A percentile compares a stretch with the other conserved stretches of the same genome.
These are phyloP conservation scores for Alternaria brassicae DNA, from an alignment of 2,329 filamentous ascomycete species.

Conservation along the genomic window DNA sequence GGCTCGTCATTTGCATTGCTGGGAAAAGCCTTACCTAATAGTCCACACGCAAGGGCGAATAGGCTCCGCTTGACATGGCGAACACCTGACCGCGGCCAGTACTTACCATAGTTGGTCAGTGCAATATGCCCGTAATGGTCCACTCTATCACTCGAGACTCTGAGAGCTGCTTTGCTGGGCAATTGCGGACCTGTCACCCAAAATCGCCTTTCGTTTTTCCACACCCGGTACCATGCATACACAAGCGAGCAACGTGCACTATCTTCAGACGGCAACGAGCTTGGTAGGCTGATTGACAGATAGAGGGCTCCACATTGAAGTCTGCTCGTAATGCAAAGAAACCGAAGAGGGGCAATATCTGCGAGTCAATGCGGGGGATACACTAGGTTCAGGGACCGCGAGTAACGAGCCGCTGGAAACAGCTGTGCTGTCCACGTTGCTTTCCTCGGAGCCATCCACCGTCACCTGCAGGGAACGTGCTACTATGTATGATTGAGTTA, in stretches of 20 bases:
- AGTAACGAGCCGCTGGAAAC: conserved; percentile 15
- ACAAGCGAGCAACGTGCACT: conserved; percentile 18
- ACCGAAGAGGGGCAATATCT: conserved; percentile 24
- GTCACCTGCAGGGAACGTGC: conserved; percentile 16
- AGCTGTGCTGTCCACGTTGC: conserved; percentile 4
- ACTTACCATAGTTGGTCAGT: conserved; percentile 21
- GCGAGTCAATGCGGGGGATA: conserved; percentile 13
- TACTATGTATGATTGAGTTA: background rate
- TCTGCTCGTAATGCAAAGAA: conserved; percentile 25
- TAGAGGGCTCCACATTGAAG: conserved; percentile 28
- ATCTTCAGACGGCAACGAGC: conserved; percentile 11
- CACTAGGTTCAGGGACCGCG: conserved; percentile 26
- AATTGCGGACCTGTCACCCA: conserved; percentile 14
- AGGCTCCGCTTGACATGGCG: conserved; percentile 40
- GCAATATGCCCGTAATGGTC: conserved; percentile 30
- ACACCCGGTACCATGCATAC: conserved; percentile 4
- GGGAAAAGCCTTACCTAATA: conserved; percentile 48
- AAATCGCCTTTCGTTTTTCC: conserved; percentile 3
- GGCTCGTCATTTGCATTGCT: conserved; percentile 36
- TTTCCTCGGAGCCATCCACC: conserved; percentile 12
- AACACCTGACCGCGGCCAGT: conserved; percentile 35
- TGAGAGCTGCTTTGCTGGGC: conserved; percentile 6
- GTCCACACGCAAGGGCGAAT: conserved; percentile 39
- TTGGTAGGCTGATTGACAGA: conserved; percentile 24
- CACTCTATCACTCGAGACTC: conserved; percentile 20